Base-by-base conservation (phyloP, 192 early-diverging fungal genomes). In the Linnemannia exigua region DNA sequence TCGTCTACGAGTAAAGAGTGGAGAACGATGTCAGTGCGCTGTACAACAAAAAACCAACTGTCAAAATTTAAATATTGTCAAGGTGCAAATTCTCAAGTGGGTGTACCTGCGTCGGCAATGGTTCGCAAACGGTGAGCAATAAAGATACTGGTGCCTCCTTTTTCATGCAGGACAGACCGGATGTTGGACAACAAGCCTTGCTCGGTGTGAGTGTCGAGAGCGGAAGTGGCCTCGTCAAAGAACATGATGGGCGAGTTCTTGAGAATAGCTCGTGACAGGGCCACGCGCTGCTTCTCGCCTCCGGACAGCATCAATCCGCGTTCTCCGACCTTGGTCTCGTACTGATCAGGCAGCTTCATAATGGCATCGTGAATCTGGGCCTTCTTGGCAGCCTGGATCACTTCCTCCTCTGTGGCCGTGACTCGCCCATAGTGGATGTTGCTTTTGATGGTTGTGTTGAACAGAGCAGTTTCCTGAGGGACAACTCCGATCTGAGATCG, bases 81-180 rank as follows among this genome's bases (percentile, higher is more conserved):
- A n/a, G n/a, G n/a, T n/a, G n/a, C n/a, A n/a, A n/a, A n/a, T n/a
- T n/a, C n/a, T n/a, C n/a, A n/a, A n/a, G n/a, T n/a, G n/a, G n/a
- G n/a, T n/a, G n/a, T 90, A 91, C 92, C 92, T 52, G 95, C 96
- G 81, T 97, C 95, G 74, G 93, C 92, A 87, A 99, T 95, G 9
- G 99, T 98, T 44, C 94, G 90, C 82, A 99, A 84, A 5, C 98
- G 90, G 82, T 99, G 99, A 0, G 99, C 98, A 88, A 99, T 95
- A 88, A 97, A 97, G 14, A 99, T 92, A 67, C 96, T 96, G 9
- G 98, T 99, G 72, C 95, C 90, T 20, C 90, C 79, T 22, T 90
- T 90, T 76, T 91, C 88, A 20, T 95, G 94, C 22, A 97, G 86
- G 0, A 97, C 93, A 19, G 92, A 92, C n/a, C 96, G 92, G 74